These are phyloP conservation scores for Triangularia setosa DNA, from an alignment of 2,329 filamentous ascomycete species.

Conservation along the genomic window DNA sequence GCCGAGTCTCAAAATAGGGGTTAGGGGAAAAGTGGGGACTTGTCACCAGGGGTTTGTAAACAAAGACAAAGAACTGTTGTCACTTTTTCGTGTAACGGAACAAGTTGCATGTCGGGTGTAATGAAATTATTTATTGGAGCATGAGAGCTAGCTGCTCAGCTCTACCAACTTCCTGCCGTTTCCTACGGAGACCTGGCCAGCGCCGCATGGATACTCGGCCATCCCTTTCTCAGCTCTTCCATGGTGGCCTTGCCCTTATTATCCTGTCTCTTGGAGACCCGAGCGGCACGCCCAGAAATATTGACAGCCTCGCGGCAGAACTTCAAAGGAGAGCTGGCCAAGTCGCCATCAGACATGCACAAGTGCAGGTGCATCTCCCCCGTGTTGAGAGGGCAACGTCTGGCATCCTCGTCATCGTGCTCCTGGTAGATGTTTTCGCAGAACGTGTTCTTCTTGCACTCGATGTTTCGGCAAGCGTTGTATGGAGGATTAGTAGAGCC, in stretches of 20 bases:
- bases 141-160: neutral
- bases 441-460: neutral
- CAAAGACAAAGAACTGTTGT: neutral
- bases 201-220: neutral
- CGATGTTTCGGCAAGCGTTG: neutral
- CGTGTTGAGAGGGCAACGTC: neutral
- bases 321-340: neutral
- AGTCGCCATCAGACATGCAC: neutral
- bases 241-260: neutral
- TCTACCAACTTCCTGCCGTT: neutral
- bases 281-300: neutral
- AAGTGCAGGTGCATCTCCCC: neutral
- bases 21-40: neutral
- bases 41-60: neutral
- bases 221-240: neutral
- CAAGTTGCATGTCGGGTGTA: no score
- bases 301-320: neutral
- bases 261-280: neutral
- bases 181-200: neutral
- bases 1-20: neutral
- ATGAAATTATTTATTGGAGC: no score
- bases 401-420: neutral
- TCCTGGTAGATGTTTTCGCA: neutral
- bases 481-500: neutral
- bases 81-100: no score